Evolutionary conservation across 2,329 filamentous ascomycete species (phyloP), one percentile per base, ranked within the genome.

Genomic region (Sphaerulina vaccinii): DNA sequence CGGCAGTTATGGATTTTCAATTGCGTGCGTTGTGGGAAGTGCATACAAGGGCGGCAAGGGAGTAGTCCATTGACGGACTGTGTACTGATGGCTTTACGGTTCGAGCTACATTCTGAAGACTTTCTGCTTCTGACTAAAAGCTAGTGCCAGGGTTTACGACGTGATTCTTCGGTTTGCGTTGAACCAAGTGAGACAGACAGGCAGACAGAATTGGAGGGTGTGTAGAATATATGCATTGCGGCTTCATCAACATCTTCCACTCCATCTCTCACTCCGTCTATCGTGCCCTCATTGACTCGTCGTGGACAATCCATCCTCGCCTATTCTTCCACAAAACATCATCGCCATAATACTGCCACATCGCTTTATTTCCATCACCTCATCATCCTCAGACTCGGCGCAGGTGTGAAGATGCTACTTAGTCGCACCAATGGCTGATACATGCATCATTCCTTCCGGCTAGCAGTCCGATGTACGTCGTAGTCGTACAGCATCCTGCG

Each of bases 1-100:
- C 45, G 45, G 36, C 45, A 48, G 45, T 21, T 38, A 38, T 40
- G 45, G 21, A 16, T 42, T 50, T 50, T 24, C 38, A 43, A 33
- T 29, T 27, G 35, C 43, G 46, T 36, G 51, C 38, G 47, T 35
- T 46, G 47, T 47, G 51, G 23, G 47, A 19, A 35, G 38, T 40
- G 47, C 37, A 39, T 39, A 39, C 16, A 22, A 8, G 37, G 8
- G 37, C n/a, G n/a, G n/a, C n/a, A n/a, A n/a, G n/a, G n/a, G n/a
- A n/a, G n/a, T n/a, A n/a, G n/a, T n/a, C 22, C 37, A 7, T 11
- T 21, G 37, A 18, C 37, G 37, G 37, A 39, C 37, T 13, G 16
- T 39, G 37, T 39, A 39, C 47, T 24, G 29, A 49, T 49, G 38
- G 27, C 11, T 40, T 42, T 49, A 6, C n/a, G 46, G 22, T 39